Base-by-base conservation (phyloP, 1,284 basidiomycete species). In the Puccinia novopanici region DNA sequence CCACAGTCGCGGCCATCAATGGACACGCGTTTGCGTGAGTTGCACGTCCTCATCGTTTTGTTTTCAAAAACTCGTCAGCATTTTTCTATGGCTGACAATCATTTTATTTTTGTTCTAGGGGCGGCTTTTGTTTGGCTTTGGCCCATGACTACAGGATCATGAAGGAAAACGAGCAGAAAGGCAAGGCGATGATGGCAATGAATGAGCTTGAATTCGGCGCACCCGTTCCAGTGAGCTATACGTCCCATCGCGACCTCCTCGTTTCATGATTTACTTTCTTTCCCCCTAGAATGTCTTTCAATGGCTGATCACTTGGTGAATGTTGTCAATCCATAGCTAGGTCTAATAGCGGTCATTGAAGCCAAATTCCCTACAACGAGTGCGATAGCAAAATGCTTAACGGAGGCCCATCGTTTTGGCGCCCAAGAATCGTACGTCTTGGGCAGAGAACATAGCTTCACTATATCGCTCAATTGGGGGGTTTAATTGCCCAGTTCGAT, bases 1-100 rank as follows among this genome's bases (percentile, higher is more conserved):
- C 82, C 24, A 84, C 84, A 12, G 80, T 85, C 17, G 82, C 84
- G 6, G 84, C 84, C 3, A 81, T 85, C 48, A 84, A 84, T 78
- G 84, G 84, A 0, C 84, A 85, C 67, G 82, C 81, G 59, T 84
- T 84, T 45, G 84, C 84, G n/a, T 82, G 55, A 27, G 63, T 52
- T 27, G 10, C 17, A 15, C 34, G n/a, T 52, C n/a, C 54, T 42
- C 50, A 59, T 34, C 34, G 34, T 63, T 63, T 63, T 40, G 4
- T 40, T 37, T 22, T 2, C 6, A 40, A 59, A 30, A 48, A 73
- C 55, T 13, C 6, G 45, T 8, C 40, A 22, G 13, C n/a, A 34
- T 15, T 19, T 19, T 48, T 24, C 17, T 54, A 15, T 50, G 8
- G 24, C 17, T 52, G 45, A 48, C 22, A 50, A 30, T 15, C 45